Percentiles rank a stretch among this genome's conserved stretches.
Evolutionary conservation across 495 filamentous ascomycete species (phyloP).

Genomic region (Penicillium diatomitis): DNA sequence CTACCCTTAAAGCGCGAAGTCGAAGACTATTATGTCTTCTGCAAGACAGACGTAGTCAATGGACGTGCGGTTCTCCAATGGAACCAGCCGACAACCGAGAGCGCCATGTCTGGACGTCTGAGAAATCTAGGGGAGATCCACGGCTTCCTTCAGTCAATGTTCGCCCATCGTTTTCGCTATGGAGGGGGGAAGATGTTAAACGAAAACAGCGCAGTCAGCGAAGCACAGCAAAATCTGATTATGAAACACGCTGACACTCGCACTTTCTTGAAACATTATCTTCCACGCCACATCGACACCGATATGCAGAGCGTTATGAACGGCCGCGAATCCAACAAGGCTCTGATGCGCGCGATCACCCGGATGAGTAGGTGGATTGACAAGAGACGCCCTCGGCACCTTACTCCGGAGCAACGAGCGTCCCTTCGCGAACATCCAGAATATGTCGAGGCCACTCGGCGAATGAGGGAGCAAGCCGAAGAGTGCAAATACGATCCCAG

Average conservation of each 20-base stretch:
- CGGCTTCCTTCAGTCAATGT: constrained; percentile 13
- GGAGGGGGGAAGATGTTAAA: constrained; percentile 17
- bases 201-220: constrained; percentile 18
- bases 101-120: constrained; percentile 11
- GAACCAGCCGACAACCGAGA: constrained; percentile 8
- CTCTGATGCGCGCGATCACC: constrained; percentile 22
- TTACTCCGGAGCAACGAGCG: no score
- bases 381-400: constrained; percentile 21
- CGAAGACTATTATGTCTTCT: constrained; percentile 17
- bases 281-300: constrained; percentile 21
- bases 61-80: constrained; percentile 4
- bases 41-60: constrained; percentile 8
- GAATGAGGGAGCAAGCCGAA: no score
- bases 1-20: constrained; percentile 12
- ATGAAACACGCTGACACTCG: constrained; percentile 21
- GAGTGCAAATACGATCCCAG: no score
- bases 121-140: constrained; percentile 18
- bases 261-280: constrained; percentile 32
- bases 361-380: constrained; percentile 30
- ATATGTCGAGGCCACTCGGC: no score
- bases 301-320: constrained; percentile 25
- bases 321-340: constrained; percentile 16
- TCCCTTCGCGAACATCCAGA: no score
- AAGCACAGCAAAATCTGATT: constrained; percentile 31
- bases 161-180: constrained; percentile 13